A percentile compares a stretch with the other conserved stretches of the same genome.
Conservation (phyloP, 2,329 filamentous ascomycete species). For the Claviceps sorghi region DNA sequence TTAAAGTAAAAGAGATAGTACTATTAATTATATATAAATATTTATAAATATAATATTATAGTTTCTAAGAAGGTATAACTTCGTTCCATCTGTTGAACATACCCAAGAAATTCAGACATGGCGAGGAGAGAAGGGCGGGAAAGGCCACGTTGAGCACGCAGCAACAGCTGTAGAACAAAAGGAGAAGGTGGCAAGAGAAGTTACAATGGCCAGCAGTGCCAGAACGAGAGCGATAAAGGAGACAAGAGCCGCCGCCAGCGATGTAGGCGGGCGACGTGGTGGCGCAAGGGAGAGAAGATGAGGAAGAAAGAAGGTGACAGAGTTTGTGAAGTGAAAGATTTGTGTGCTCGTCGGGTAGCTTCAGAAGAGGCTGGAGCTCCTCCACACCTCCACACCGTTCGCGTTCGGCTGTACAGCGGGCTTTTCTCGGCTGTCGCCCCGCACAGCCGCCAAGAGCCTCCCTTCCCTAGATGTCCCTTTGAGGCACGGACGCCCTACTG, state of each 20-base stretch:
- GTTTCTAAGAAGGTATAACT: too few species aligned
- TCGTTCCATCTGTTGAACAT: conserved; percentile 18
- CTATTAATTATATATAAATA: too few species aligned
- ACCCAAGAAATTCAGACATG: conserved; percentile 51
- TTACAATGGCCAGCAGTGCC: conserved; percentile 9
- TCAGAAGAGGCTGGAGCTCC: conserved; percentile 16
- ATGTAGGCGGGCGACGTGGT: conserved; percentile 1
- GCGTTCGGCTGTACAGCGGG: conserved; percentile 11
- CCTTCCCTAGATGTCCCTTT: not conserved
- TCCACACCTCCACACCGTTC: conserved; percentile 9
- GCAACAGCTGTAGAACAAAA: conserved; percentile 14
- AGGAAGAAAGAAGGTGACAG: not conserved
- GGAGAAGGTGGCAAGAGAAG: conserved; percentile 8
- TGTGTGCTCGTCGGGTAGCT: conserved; percentile 14
- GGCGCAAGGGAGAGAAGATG: conserved; percentile 4
- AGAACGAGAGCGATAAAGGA: conserved; percentile 2
- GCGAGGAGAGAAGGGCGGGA: conserved; percentile 10
- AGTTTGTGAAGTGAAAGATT: conserved; percentile 19
- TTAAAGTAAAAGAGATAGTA: too few species aligned
- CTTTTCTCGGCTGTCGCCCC: conserved; percentile 8
- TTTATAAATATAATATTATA: too few species aligned
- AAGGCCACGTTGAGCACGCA: conserved; percentile 28
- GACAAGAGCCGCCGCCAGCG: not conserved
- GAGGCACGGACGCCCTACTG: too few species aligned
- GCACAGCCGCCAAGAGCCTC: not conserved